phyloP scores from a whole-genome alignment of 768 basidiomycete species.

The Boletus rubescentipes region DNA sequence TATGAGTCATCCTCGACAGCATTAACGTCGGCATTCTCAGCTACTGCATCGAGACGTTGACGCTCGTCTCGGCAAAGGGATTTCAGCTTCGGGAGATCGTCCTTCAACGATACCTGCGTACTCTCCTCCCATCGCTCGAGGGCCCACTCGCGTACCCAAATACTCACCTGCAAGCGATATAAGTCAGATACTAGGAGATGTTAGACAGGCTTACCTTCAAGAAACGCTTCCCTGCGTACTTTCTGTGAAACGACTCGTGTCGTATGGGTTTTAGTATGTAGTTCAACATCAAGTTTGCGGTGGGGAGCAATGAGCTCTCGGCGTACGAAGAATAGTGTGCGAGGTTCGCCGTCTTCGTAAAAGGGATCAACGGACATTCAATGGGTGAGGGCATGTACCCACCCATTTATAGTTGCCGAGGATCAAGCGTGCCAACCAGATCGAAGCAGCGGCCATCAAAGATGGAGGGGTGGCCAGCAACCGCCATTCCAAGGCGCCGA shows the following conservation, averaged over 20 bases:
- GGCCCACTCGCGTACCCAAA: slow-evolving; percentile 86
- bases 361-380: slow-evolving; percentile 11
- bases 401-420: slow-evolving; percentile 89
- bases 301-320: slow-evolving; percentile 75
- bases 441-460: slow-evolving; percentile 75
- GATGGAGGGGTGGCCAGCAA: slow-evolving; percentile 75
- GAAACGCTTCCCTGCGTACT: slow-evolving; percentile 83
- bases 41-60: slow-evolving; percentile 13
- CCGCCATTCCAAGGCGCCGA: slow-evolving; percentile 77
- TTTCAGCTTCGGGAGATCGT: slow-evolving; percentile 46
- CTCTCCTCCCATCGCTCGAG: slow-evolving; percentile 69
- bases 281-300: slow-evolving; percentile 84
- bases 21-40: slow-evolving; percentile 8
- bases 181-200: background rate
- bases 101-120: slow-evolving; percentile 53
- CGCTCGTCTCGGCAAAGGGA: slow-evolving; percentile 21
- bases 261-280: slow-evolving; percentile 73
- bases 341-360: slow-evolving; percentile 69
- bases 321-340: slow-evolving; percentile 87
- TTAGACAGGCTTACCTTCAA: slow-evolving; percentile 58
- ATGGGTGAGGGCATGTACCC: slow-evolving; percentile 29
- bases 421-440: slow-evolving; percentile 82
- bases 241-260: slow-evolving; percentile 81
- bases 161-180: slow-evolving; percentile 57
- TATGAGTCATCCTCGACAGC: slow-evolving; percentile 20